Percentiles rank a stretch among this genome's conserved stretches.
Evolutionary conservation across 345 rosid species (phyloP).

Genomic region (Cardamine resedifolia): DNA sequence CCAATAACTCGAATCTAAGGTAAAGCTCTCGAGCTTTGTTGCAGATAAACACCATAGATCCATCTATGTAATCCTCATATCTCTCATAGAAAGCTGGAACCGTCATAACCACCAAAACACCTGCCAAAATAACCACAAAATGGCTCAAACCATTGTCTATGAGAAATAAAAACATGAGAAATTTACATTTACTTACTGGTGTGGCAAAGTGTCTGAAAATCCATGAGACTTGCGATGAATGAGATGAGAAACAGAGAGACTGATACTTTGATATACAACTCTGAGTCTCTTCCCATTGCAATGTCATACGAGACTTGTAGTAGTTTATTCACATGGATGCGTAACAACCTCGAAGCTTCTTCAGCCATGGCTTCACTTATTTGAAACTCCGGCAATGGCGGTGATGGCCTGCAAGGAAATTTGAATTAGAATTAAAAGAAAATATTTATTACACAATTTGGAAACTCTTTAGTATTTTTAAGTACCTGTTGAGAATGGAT

Average conservation of each 20-base stretch:
- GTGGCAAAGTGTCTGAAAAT: slow-evolving; percentile 72
- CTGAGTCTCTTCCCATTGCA: slow-evolving; percentile 73
- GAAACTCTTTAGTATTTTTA: background rate
- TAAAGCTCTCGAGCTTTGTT: slow-evolving; percentile 42
- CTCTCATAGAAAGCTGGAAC: slow-evolving; percentile 81
- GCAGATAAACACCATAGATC: slow-evolving; percentile 35
- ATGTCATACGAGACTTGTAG: slow-evolving; percentile 68
- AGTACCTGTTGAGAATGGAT: slow-evolving; percentile 71
- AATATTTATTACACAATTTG: background rate
- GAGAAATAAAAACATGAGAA: background rate
- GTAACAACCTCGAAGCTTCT: slow-evolving; percentile 48
- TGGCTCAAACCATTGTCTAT: slow-evolving; percentile 8
- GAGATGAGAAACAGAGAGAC: slow-evolving; percentile 58
- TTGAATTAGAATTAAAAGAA: background rate
- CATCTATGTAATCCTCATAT: slow-evolving; percentile 55
- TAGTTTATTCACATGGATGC: slow-evolving; percentile 51
- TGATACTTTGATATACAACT: slow-evolving; percentile 60
- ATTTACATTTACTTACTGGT: slow-evolving; percentile 50
- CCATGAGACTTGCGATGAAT: slow-evolving; percentile 62
- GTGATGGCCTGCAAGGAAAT: slow-evolving; percentile 63
- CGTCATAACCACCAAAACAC: slow-evolving; percentile 60
- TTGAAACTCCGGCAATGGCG: slow-evolving; percentile 76
- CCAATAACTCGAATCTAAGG: slow-evolving; percentile 53
- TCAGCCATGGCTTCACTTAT: slow-evolving; percentile 66
- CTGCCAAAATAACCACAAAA: slow-evolving; percentile 39